A percentile compares a stretch with the other conserved stretches of the same genome.
These are phyloP conservation scores for Monosiga brevicollis DNA, from an alignment of 78 protist genomes.

Conservation along the genomic window DNA sequence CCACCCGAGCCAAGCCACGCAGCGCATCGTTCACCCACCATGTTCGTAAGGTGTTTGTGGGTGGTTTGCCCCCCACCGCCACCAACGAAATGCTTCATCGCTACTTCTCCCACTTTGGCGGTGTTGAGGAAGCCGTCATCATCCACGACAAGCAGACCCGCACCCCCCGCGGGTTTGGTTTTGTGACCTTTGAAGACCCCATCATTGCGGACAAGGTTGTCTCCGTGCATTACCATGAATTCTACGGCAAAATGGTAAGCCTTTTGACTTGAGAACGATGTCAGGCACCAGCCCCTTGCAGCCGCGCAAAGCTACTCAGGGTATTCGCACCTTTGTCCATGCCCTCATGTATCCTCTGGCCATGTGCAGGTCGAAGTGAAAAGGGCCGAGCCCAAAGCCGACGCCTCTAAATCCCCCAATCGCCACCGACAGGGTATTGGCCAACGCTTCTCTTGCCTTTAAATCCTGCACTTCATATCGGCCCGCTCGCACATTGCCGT, in stretches of 20 bases:
- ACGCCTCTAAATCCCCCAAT: no score
- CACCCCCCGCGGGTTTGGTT: conserved; percentile 1
- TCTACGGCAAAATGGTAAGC: not conserved
- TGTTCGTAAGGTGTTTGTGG: not conserved
- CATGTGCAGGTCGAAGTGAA: no score
- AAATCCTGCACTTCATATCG: no score
- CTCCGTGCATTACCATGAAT: not conserved
- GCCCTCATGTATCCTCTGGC: no score
- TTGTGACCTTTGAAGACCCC: not conserved
- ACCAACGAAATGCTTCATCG: not conserved
- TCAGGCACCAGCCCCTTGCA: no score
- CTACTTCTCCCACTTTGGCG: not conserved
- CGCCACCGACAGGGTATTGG: no score
- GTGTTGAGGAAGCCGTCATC: not conserved
- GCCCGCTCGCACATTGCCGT: no score
- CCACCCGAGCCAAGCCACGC: not conserved
- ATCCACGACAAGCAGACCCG: conserved; percentile 1
- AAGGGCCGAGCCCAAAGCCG: not conserved
- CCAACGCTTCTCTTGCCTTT: no score
- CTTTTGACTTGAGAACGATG: no score
- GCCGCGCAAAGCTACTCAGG: no score
- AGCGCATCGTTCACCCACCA: not conserved
- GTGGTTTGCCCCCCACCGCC: not conserved
- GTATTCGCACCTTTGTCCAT: no score
- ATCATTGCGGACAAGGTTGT: not conserved